These are phyloP conservation scores for Sugiyamaella castrensis DNA, from an alignment of 1,139 yeast species.

Conservation along the genomic window DNA sequence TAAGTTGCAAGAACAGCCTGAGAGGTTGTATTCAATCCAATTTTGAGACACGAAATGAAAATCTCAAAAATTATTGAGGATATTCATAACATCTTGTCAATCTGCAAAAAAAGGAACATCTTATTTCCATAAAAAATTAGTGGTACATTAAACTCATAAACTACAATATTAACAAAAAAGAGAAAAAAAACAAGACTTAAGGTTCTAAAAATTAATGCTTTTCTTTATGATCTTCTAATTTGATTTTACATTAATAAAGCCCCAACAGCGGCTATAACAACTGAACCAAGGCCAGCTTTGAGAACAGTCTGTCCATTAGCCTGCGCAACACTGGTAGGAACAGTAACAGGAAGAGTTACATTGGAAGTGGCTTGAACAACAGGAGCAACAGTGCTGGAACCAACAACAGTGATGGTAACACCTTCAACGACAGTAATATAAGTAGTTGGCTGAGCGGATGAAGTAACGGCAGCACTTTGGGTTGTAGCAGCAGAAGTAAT, in stretches of 20 bases:
- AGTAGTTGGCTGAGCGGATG: conserved; percentile 23
- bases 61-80: too few species aligned
- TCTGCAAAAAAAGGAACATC: too few species aligned
- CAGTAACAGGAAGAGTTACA: conserved; percentile 8
- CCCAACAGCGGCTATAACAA: conserved; percentile 22
- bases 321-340: conserved; percentile 22
- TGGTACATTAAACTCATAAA: too few species aligned
- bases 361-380: conserved; percentile 12
- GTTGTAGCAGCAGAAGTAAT: conserved; percentile 18
- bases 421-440: conserved; percentile 33
- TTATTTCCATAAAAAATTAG: too few species aligned
- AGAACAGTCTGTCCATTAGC: conserved; percentile 25
- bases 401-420: conserved; percentile 32
- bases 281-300: conserved; percentile 26
- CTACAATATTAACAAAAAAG: too few species aligned
- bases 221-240: too few species aligned
- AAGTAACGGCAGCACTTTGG: conserved; percentile 10
- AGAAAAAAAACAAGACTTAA: too few species aligned
- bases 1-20: too few species aligned
- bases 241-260: conserved; percentile 19
- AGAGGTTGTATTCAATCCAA: too few species aligned
- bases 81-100: too few species aligned
- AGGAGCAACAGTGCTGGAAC: conserved; percentile 21
- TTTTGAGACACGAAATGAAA: too few species aligned
- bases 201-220: too few species aligned